Evolutionary conservation across 2,329 filamentous ascomycete species (phyloP).

Genomic region (Ascosphaera acerosa): DNA sequence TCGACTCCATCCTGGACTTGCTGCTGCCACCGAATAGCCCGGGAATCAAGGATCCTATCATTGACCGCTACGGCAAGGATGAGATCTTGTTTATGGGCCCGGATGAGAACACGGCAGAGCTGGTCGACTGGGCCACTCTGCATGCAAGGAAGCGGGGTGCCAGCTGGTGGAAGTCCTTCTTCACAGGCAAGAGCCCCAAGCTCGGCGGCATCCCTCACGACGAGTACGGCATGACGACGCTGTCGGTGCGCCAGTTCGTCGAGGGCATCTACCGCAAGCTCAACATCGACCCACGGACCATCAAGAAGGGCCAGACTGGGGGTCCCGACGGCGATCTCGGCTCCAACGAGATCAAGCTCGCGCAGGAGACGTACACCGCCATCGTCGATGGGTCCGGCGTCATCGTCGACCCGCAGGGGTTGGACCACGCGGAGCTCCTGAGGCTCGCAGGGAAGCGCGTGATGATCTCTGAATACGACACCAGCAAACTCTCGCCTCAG

Average conservation of each 20-base stretch:
- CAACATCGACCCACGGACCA: slow-evolving; percentile 57
- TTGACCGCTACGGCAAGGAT: slow-evolving; percentile 80
- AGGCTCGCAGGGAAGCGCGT: slow-evolving; percentile 63
- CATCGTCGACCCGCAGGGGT: slow-evolving; percentile 71
- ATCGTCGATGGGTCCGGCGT: slow-evolving; percentile 96
- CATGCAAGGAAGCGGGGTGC: slow-evolving; percentile 71
- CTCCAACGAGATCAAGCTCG: slow-evolving; percentile 89
- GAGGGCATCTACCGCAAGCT: slow-evolving; percentile 94
- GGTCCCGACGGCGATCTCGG: slow-evolving; percentile 91
- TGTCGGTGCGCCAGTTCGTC: slow-evolving; percentile 89
- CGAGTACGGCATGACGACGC: slow-evolving; percentile 86
- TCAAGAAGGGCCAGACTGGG: slow-evolving; percentile 91
- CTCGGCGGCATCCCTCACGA: slow-evolving; percentile 94
- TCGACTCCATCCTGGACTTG: slow-evolving; percentile 91
- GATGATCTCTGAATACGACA: slow-evolving; percentile 78
- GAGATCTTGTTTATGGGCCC: slow-evolving; percentile 98
- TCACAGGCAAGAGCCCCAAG: slow-evolving; percentile 93
- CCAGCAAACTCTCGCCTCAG: slow-evolving; percentile 57
- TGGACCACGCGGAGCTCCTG: slow-evolving; percentile 59
- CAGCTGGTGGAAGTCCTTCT: slow-evolving; percentile 99
- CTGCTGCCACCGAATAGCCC: slow-evolving; percentile 72
- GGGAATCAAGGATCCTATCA: slow-evolving; percentile 96
- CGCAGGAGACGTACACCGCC: slow-evolving; percentile 83
- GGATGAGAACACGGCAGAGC: slow-evolving; percentile 92
- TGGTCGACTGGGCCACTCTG: slow-evolving; percentile 96